Percentiles rank a stretch among this genome's conserved stretches.
These are phyloP conservation scores for Xylariaceae sp. DNA, from an alignment of 2,329 filamentous ascomycete species.

Conservation along the genomic window DNA sequence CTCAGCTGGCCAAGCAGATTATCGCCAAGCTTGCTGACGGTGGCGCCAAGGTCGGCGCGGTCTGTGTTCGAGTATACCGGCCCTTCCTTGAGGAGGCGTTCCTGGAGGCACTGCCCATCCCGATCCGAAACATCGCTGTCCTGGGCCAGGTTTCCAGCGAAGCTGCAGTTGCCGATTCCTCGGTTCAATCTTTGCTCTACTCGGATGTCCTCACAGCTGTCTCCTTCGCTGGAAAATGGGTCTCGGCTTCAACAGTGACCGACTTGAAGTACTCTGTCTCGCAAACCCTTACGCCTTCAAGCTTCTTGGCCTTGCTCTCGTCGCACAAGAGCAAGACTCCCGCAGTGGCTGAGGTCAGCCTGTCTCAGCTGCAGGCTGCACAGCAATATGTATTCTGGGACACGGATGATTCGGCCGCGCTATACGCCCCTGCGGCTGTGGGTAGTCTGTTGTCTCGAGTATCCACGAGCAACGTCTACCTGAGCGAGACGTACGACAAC, in stretches of 20 bases:
- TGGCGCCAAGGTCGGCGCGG: constrained; percentile 72
- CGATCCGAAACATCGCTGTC: constrained; percentile 69
- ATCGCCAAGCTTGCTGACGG: constrained; percentile 63
- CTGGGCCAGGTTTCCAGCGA: constrained; percentile 80
- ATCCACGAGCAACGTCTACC: constrained; percentile 54
- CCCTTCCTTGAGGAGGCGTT: constrained; percentile 95
- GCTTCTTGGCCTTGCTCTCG: constrained; percentile 43
- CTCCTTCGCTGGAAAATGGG: constrained; percentile 65
- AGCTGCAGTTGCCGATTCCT: constrained; percentile 63
- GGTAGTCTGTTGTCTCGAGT: constrained; percentile 61
- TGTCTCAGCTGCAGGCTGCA: constrained; percentile 44
- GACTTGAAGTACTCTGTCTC: constrained; percentile 86
- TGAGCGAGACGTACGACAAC: constrained; percentile 58
- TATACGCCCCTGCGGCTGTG: constrained; percentile 54
- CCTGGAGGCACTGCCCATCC: constrained; percentile 69
- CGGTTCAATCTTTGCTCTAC: constrained; percentile 77
- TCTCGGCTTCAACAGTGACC: constrained; percentile 55
- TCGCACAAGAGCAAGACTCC: constrained; percentile 46
- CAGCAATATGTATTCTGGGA: constrained; percentile 96
- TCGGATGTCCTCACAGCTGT: constrained; percentile 84
- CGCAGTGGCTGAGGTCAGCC: constrained; percentile 33
- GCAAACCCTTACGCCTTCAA: constrained; percentile 47
- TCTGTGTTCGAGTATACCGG: constrained; percentile 89
- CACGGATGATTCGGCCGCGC: constrained; percentile 63
- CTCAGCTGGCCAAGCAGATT: constrained; percentile 77